phyloP scores from a whole-genome alignment of 495 filamentous ascomycete species.

The Aspergillus homomorphus region DNA sequence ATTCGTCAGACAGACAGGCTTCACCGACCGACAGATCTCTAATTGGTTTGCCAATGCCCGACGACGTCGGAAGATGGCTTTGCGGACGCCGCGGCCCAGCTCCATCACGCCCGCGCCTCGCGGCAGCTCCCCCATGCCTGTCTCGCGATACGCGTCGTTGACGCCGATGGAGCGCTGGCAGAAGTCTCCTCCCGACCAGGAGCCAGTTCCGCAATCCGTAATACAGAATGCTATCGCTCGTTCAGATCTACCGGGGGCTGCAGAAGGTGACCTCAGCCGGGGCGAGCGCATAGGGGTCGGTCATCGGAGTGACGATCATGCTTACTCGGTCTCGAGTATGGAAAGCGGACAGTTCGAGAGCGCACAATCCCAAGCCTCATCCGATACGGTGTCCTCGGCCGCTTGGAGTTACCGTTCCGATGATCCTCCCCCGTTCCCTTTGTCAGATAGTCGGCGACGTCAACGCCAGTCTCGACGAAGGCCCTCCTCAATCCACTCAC shows the following conservation, averaged over 20 bases:
- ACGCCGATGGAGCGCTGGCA: slow-evolving; percentile 76
- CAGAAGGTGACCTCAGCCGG: neutral
- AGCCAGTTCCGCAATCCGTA: slow-evolving; percentile 29
- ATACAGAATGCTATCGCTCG: slow-evolving; percentile 46
- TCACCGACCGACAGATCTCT: slow-evolving; percentile 34
- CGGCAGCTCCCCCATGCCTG: slow-evolving; percentile 38
- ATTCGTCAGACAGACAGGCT: slow-evolving; percentile 34
- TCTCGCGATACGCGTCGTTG: slow-evolving; percentile 52
- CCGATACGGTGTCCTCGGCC: slow-evolving; percentile 30
- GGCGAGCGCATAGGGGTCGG: neutral
- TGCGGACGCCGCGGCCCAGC: slow-evolving; percentile 47
- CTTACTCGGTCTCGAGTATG: slow-evolving; percentile 24
- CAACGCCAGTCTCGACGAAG: slow-evolving; percentile 21
- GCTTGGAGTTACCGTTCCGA: slow-evolving; percentile 50
- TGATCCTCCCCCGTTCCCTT: slow-evolving; percentile 14
- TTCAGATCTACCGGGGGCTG: neutral
- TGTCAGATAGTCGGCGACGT: slow-evolving; percentile 7
- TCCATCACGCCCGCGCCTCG: slow-evolving; percentile 12
- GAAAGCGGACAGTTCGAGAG: slow-evolving; percentile 29
- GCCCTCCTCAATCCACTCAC: slow-evolving; percentile 43
- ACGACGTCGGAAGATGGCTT: slow-evolving; percentile 46
- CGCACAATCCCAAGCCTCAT: slow-evolving; percentile 31
- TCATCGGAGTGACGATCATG: slow-evolving; percentile 2
- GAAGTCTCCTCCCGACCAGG: slow-evolving; percentile 76
- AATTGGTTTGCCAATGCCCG: slow-evolving; percentile 46